phyloP scores from a whole-genome alignment of 2,329 filamentous ascomycete genomes.

The Fusarium drepaniforme region DNA sequence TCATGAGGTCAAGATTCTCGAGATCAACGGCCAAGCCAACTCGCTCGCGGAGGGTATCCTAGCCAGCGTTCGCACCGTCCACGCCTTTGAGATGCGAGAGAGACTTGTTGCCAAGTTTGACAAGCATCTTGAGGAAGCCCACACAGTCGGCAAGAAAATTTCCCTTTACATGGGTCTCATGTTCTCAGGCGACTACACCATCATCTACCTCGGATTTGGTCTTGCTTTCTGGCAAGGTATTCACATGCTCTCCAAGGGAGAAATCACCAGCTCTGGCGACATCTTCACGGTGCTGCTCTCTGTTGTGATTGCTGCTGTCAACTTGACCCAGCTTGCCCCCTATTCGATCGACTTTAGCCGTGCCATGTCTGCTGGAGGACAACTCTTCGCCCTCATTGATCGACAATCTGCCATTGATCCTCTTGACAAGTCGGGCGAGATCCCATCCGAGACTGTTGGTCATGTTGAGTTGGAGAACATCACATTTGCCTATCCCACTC shows the following conservation, averaged over 20 bases:
- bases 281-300: conserved; percentile 58
- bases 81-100: conserved; percentile 57
- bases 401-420: conserved; percentile 53
- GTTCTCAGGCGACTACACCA: conserved; percentile 54
- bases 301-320: conserved; percentile 53
- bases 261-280: conserved; percentile 52
- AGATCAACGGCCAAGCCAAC: conserved; percentile 50
- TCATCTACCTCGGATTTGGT: conserved; percentile 57
- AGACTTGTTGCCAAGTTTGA: conserved; percentile 55
- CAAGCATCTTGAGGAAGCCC: conserved; percentile 51
- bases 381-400: conserved; percentile 55
- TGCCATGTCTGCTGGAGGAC: conserved; percentile 50
- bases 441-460: conserved; percentile 46
- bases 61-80: conserved; percentile 54
- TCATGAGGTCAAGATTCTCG: conserved; percentile 49
- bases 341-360: conserved; percentile 54
- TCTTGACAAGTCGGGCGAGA: conserved; percentile 48
- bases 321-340: conserved; percentile 52
- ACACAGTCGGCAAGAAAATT: conserved; percentile 52
- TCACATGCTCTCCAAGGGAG: conserved; percentile 51
- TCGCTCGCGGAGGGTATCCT: conserved; percentile 53
- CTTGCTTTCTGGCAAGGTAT: conserved; percentile 61
- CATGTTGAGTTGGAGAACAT: conserved; percentile 55
- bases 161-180: conserved; percentile 53
- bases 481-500: conserved; percentile 59